These are phyloP conservation scores for Tephrocybe sp. DNA, from an alignment of 768 basidiomycete genomes.

Conservation along the genomic window DNA sequence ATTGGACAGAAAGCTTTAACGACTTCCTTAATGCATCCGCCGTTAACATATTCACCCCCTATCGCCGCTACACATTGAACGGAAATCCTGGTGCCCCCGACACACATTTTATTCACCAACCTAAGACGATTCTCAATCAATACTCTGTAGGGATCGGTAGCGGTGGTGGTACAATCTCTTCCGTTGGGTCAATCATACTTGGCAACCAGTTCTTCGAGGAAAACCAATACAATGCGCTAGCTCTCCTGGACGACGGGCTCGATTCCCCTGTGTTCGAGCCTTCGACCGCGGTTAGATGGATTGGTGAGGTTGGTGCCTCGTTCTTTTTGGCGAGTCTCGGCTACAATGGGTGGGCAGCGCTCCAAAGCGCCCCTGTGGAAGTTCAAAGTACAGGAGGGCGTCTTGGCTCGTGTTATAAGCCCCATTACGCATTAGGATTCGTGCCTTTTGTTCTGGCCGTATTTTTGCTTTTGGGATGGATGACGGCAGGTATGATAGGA, in stretches of 20 bases:
- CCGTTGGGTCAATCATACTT: neutral
- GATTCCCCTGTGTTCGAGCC: neutral
- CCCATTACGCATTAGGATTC: constrained; percentile 16
- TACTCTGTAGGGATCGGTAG: constrained; percentile 8
- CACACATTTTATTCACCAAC: constrained; percentile 10
- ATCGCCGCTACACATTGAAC: constrained; percentile 16
- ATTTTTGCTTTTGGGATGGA: neutral
- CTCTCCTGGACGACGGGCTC: constrained; percentile 1
- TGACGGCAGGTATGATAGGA: neutral
- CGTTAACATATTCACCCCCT: constrained; percentile 2
- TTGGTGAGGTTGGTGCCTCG: constrained; percentile 18
- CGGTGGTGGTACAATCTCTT: constrained; percentile 7
- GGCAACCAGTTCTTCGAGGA: neutral
- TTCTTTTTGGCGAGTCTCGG: constrained; percentile 14
- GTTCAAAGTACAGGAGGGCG: constrained; percentile 21
- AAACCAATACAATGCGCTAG: neutral
- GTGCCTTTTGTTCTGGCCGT: constrained; percentile 15
- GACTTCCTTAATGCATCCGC: neutral
- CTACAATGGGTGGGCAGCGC: constrained; percentile 21
- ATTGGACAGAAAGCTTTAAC: neutral
- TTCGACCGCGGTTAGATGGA: constrained; percentile 9
- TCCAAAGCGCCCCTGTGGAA: constrained; percentile 3
- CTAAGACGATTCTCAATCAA: neutral
- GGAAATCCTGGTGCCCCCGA: constrained; percentile 3
- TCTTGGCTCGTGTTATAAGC: constrained; percentile 16